Evolutionary conservation across 2,329 filamentous ascomycete species (phyloP).

Genomic region (Fusarium haematococcum): DNA sequence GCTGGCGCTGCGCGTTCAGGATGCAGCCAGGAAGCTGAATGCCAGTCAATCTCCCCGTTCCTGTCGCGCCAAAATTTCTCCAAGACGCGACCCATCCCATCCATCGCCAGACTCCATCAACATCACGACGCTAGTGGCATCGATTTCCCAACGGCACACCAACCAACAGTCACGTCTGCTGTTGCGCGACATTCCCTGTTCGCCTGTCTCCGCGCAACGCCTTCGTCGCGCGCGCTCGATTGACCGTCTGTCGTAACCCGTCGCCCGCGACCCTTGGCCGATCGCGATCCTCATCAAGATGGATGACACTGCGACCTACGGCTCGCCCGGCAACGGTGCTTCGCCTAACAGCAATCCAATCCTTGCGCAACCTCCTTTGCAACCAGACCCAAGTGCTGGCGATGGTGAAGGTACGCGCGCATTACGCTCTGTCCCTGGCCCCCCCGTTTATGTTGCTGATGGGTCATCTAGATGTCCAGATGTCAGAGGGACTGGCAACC

Average conservation of each 20-base stretch:
- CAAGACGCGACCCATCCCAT: conserved; percentile 48
- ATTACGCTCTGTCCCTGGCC: neutral
- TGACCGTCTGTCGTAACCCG: conserved; percentile 23
- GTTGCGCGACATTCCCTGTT: conserved; percentile 10
- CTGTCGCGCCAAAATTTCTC: conserved; percentile 56
- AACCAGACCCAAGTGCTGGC: conserved; percentile 55
- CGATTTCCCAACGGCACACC: conserved; percentile 25
- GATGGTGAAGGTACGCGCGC: conserved; percentile 60
- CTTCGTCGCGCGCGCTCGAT: conserved; percentile 25
- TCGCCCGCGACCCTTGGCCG: conserved; percentile 16
- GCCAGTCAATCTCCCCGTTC: conserved; percentile 25
- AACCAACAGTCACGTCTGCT: conserved; percentile 12
- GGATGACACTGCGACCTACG: conserved; percentile 70
- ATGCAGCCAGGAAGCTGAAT: conserved; percentile 28
- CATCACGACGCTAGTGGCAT: conserved; percentile 42
- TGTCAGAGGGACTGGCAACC: conserved; percentile 64
- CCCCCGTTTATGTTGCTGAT: conserved; percentile 27
- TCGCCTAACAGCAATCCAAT: conserved; percentile 69
- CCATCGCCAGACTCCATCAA: conserved; percentile 42
- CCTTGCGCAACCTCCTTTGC: conserved; percentile 66
- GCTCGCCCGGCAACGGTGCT: conserved; percentile 66
- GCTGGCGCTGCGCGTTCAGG: conserved; percentile 28
- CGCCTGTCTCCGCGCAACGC: conserved; percentile 21
- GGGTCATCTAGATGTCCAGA: conserved; percentile 68
- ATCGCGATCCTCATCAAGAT: conserved; percentile 54